Conservation (phyloP, 345 rosid species). For the Murraya paniculata region DNA sequence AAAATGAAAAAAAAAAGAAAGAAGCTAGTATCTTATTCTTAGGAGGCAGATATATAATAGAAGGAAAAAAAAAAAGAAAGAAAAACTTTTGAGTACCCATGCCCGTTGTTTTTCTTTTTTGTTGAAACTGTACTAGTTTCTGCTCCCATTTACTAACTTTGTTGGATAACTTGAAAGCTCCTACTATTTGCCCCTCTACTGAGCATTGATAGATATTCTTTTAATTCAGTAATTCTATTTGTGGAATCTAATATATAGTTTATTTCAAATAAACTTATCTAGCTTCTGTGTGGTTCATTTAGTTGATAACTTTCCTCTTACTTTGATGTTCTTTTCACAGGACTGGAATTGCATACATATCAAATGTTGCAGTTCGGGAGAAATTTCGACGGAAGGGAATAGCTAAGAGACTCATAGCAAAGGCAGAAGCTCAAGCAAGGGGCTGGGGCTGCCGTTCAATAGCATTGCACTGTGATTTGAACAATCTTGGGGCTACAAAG, state of each 20-base stretch:
- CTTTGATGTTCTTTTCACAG: slow-evolving; percentile 28
- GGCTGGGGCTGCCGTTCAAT: slow-evolving; percentile 85
- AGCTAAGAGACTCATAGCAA: slow-evolving; percentile 71
- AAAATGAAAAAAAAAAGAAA: neutral
- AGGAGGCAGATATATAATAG: neutral
- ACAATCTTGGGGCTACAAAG: slow-evolving; percentile 65
- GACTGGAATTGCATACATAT: slow-evolving; percentile 88
- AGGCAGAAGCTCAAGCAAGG: slow-evolving; percentile 82
- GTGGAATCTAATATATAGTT: neutral
- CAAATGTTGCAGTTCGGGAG: slow-evolving; percentile 87
- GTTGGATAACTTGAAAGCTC: neutral
- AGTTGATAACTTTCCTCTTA: neutral
- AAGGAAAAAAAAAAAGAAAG: too few species aligned
- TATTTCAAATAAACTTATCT: too few species aligned
- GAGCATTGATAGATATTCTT: neutral
- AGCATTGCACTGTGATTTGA: slow-evolving; percentile 80
- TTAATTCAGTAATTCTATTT: neutral
- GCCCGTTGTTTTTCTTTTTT: neutral
- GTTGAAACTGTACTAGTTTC: neutral
- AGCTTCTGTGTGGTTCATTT: neutral
- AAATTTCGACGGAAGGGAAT: slow-evolving; percentile 75
- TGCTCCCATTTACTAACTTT: neutral
- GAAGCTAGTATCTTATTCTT: neutral
- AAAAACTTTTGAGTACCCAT: neutral
- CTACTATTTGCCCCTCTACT: neutral